Evolutionary conservation across 2,329 filamentous ascomycete genomes (phyloP).

Genomic region (Aspergillus cejpii): DNA sequence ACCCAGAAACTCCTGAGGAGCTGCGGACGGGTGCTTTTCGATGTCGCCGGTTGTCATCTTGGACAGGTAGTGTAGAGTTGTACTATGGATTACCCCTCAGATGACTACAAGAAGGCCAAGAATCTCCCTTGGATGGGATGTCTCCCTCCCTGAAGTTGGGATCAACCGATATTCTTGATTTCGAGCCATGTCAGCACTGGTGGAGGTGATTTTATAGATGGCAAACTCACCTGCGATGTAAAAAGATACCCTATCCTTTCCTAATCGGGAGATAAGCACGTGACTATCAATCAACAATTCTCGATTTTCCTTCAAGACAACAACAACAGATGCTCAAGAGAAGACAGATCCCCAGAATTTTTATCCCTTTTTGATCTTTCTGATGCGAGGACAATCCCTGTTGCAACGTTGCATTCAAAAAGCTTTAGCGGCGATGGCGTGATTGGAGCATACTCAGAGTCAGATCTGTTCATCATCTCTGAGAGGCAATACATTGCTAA

Average conservation of each 20-base stretch:
- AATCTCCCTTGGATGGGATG: not conserved
- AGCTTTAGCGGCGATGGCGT: slow-evolving; percentile 22
- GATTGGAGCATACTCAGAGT: slow-evolving; percentile 17
- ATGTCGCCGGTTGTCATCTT: slow-evolving; percentile 20
- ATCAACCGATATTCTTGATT: not conserved
- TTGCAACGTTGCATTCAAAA: not conserved
- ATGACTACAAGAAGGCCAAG: not conserved
- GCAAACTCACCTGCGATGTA: not conserved
- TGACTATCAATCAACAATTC: not conserved
- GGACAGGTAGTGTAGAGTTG: not conserved
- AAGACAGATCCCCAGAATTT: not conserved
- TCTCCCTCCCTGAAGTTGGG: not conserved
- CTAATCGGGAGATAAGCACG: not conserved
- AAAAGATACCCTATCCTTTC: slow-evolving; percentile 1
- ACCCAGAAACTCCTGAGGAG: slow-evolving; percentile 1
- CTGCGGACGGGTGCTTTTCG: slow-evolving; percentile 18
- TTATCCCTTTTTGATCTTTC: not conserved
- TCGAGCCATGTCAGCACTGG: not conserved
- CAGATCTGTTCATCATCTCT: too few species aligned
- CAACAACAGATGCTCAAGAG: not conserved
- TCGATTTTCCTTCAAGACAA: not conserved
- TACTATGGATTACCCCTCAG: not conserved
- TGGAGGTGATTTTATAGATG: not conserved
- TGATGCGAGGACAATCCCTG: not conserved
- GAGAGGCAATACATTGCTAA: too few species aligned